Percentiles rank a stretch among this genome's conserved stretches.
phyloP scores from a whole-genome alignment of 495 filamentous ascomycete genomes.

The Xylaria castorea region DNA sequence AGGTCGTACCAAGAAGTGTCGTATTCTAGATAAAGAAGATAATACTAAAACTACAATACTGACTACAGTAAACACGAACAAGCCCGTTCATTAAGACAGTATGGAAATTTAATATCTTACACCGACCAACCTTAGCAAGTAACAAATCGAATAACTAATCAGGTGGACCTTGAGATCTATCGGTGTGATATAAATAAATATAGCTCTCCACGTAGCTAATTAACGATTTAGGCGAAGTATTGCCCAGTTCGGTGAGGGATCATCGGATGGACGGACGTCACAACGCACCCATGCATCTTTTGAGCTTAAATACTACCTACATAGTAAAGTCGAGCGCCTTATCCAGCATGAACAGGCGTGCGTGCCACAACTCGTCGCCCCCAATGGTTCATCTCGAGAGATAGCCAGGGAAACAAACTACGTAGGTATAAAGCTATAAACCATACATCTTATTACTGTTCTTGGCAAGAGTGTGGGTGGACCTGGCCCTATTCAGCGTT shows the following conservation, averaged over 20 bases:
- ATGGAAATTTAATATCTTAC: not conserved
- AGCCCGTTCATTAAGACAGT: not conserved
- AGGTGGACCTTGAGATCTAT: not conserved
- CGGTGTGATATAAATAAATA: not conserved
- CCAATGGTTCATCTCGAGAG: slow-evolving; percentile 3
- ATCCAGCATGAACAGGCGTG: not conserved
- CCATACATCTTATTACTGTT: slow-evolving; percentile 1
- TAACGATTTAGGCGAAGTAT: not conserved
- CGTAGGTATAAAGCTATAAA: no score
- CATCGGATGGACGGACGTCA: slow-evolving; percentile 6
- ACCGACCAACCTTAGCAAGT: not conserved
- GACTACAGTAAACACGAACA: not conserved
- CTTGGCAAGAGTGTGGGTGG: slow-evolving; percentile 12
- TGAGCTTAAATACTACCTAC: no score
- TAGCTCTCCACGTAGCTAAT: not conserved
- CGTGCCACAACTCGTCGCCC: not conserved
- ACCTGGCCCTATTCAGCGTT: not conserved
- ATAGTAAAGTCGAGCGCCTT: not conserved
- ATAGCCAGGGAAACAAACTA: not conserved
- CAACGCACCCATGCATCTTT: not conserved
- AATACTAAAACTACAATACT: not conserved
- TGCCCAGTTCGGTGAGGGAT: not conserved
- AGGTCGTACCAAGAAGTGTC: not conserved
- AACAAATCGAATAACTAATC: not conserved
- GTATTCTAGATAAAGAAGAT: not conserved